Percentiles rank a stretch among this genome's conserved stretches.
Evolutionary conservation across 2,329 filamentous ascomycete genomes (phyloP).

Genomic region (Colletotrichum sp.): DNA sequence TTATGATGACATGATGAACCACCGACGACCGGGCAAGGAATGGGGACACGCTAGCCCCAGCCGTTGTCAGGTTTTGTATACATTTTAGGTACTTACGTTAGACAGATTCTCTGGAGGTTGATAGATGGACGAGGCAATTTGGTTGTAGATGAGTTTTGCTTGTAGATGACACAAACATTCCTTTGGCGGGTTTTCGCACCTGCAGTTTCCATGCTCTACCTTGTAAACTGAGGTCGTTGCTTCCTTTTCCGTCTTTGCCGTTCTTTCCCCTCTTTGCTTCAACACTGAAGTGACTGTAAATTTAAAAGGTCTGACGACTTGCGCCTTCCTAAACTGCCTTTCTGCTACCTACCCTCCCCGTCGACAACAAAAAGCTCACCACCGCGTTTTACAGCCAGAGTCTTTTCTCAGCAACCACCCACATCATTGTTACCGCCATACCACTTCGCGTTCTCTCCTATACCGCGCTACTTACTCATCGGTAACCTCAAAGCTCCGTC

Average conservation of each 20-base stretch:
- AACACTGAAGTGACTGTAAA: neutral
- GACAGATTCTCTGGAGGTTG: neutral
- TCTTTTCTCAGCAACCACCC: neutral
- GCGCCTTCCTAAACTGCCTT: neutral
- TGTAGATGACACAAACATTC: neutral
- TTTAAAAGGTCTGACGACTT: neutral
- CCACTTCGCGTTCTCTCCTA: neutral
- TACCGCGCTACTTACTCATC: neutral
- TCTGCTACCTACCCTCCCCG: neutral
- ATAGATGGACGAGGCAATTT: neutral
- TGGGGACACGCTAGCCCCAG: neutral
- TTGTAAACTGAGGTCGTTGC: neutral
- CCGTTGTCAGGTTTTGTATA: neutral
- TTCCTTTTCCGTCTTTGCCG: neutral
- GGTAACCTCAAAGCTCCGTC: neutral
- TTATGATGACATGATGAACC: slow-evolving; percentile 21
- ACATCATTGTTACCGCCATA: neutral
- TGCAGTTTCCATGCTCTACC: neutral
- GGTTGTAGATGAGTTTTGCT: neutral
- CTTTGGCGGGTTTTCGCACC: neutral
- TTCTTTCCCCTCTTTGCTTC: neutral
- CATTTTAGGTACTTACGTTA: neutral
- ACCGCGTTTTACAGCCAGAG: neutral
- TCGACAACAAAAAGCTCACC: neutral
- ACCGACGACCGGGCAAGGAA: neutral